Evolutionary conservation across 768 basidiomycete species (phyloP).

Genomic region (Xanthoconium purpureum): DNA sequence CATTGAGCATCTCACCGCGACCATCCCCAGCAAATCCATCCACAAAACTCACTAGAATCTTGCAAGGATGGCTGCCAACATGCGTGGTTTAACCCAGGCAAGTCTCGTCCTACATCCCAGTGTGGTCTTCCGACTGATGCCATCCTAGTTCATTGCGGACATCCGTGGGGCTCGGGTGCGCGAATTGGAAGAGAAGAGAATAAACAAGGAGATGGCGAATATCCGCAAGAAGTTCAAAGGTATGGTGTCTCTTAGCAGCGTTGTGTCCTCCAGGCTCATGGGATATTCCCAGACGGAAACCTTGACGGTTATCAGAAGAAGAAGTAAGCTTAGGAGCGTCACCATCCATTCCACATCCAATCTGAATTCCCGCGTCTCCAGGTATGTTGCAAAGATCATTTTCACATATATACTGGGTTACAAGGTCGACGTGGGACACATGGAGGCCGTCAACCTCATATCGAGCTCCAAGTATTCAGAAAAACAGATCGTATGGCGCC

Average conservation of each 20-base stretch:
- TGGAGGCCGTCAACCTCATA: conserved; percentile 99
- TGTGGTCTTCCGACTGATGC: conserved; percentile 5
- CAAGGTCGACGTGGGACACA: conserved; percentile 97
- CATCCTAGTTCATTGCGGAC: conserved; percentile 90
- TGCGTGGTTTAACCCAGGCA: conserved; percentile 93
- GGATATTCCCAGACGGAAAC: conserved; percentile 62
- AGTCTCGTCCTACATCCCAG: conserved; percentile 20
- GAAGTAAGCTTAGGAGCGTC: conserved; percentile 53
- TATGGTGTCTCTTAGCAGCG: conserved; percentile 25
- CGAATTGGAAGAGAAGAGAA: conserved; percentile 96
- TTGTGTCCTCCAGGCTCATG: conserved; percentile 4
- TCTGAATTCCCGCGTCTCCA: conserved; percentile 30
- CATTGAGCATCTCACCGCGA: not conserved
- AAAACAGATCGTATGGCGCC: conserved; percentile 87
- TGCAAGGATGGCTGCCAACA: conserved; percentile 73
- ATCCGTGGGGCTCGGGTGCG: conserved; percentile 95
- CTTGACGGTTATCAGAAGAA: conserved; percentile 90
- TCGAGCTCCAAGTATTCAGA: conserved; percentile 94
- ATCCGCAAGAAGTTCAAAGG: conserved; percentile 99
- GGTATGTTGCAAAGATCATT: conserved; percentile 98
- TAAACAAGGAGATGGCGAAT: conserved; percentile 99
- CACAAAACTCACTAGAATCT: not conserved
- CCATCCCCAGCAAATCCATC: not conserved
- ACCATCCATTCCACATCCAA: conserved; percentile 9
- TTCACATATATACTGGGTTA: conserved; percentile 99